A percentile compares a stretch with the other conserved stretches of the same genome.
phyloP scores from a whole-genome alignment of 2,329 filamentous ascomycete species.

The Coniochaeta sp. region DNA sequence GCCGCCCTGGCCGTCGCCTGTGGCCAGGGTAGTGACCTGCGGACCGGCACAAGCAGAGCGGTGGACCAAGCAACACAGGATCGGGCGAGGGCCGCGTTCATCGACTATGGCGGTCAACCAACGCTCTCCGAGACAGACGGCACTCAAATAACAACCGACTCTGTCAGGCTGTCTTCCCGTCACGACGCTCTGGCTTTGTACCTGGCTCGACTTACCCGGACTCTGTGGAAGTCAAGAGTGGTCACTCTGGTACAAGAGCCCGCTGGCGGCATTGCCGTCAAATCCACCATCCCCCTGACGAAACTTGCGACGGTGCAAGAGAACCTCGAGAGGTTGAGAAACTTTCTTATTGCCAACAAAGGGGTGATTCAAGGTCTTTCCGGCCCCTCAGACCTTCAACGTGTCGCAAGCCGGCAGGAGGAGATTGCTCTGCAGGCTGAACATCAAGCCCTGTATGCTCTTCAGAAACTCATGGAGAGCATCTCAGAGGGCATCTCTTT shows the following conservation, averaged over 20 bases:
- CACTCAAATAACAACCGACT: slow-evolving; percentile 66
- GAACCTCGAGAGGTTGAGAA: slow-evolving; percentile 68
- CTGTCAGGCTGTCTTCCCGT: slow-evolving; percentile 78
- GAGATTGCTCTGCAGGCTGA: slow-evolving; percentile 90
- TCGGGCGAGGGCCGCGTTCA: slow-evolving; percentile 77
- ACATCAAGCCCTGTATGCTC: slow-evolving; percentile 81
- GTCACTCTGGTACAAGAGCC: slow-evolving; percentile 46
- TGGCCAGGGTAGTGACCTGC: slow-evolving; percentile 74
- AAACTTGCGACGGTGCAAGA: slow-evolving; percentile 76
- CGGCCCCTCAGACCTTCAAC: slow-evolving; percentile 79
- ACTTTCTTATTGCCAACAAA: slow-evolving; percentile 82
- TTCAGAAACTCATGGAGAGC: slow-evolving; percentile 78
- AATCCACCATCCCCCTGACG: slow-evolving; percentile 54
- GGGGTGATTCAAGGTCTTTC: slow-evolving; percentile 88
- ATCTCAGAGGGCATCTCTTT: slow-evolving; percentile 97
- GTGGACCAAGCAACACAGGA: slow-evolving; percentile 83
- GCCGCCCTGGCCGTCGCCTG: slow-evolving; percentile 92
- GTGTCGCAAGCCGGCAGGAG: slow-evolving; percentile 75
- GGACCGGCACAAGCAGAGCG: slow-evolving; percentile 65
- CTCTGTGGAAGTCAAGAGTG: slow-evolving; percentile 78
- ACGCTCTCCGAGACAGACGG: slow-evolving; percentile 73
- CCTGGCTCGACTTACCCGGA: slow-evolving; percentile 77
- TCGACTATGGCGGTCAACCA: slow-evolving; percentile 86
- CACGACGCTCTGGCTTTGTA: slow-evolving; percentile 87
- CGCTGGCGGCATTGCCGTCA: slow-evolving; percentile 55